Conservation (phyloP, 441 rosid genomes). For the Eutrema salsugineum region DNA sequence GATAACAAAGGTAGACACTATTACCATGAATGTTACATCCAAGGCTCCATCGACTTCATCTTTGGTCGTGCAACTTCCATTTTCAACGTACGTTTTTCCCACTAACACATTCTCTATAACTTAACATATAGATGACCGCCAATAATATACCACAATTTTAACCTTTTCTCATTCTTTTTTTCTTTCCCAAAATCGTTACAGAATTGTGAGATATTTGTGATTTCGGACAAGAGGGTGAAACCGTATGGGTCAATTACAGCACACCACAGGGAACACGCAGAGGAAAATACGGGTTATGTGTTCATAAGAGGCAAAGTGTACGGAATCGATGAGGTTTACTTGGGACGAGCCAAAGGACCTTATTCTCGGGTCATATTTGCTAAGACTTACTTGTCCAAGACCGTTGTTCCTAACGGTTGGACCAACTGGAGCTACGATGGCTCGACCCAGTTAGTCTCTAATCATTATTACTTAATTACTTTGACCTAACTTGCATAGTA, state of each 20-base stretch:
- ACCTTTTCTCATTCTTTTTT: not conserved
- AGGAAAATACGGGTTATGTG: slow-evolving; percentile 65
- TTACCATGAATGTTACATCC: slow-evolving; percentile 73
- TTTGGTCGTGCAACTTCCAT: slow-evolving; percentile 85
- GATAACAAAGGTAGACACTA: slow-evolving; percentile 90
- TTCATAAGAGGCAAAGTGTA: slow-evolving; percentile 75
- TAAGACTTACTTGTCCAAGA: slow-evolving; percentile 63
- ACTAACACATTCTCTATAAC: not conserved
- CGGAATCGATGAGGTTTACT: slow-evolving; percentile 54
- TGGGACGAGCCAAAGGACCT: slow-evolving; percentile 82
- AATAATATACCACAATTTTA: not conserved
- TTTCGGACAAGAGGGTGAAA: slow-evolving; percentile 67
- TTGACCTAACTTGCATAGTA: not conserved
- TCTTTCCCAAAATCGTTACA: slow-evolving; percentile 20
- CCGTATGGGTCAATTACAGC: slow-evolving; percentile 86
- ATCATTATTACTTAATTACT: not conserved
- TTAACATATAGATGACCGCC: not conserved
- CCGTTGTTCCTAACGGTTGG: slow-evolving; percentile 75
- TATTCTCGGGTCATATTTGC: slow-evolving; percentile 69
- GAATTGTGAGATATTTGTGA: slow-evolving; percentile 78
- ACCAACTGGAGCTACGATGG: slow-evolving; percentile 81
- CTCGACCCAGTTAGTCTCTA: slow-evolving; percentile 48
- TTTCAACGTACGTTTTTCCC: slow-evolving; percentile 41
- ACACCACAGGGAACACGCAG: slow-evolving; percentile 49
- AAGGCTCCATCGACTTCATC: slow-evolving; percentile 89